These are phyloP conservation scores for Ambrosiella xylebori DNA, from an alignment of 2,329 filamentous ascomycete genomes.

Conservation along the genomic window DNA sequence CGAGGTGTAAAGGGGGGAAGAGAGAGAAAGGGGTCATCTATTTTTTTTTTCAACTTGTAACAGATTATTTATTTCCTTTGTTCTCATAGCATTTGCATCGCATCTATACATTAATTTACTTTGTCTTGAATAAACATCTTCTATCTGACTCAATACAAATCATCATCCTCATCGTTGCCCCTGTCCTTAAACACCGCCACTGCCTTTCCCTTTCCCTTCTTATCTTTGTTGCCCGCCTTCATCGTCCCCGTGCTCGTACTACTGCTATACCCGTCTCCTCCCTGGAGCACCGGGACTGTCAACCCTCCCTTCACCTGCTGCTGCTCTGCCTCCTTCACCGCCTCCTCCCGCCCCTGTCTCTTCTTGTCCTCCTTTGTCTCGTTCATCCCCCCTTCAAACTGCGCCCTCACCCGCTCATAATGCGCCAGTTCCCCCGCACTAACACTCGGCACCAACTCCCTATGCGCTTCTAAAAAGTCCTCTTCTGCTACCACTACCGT, in stretches of 20 bases:
- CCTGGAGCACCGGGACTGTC: background rate
- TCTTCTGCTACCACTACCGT: constrained; percentile 76
- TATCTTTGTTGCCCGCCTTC: constrained; percentile 15
- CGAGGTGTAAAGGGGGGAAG: background rate
- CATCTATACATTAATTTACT: background rate
- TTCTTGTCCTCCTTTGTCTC: constrained; percentile 24
- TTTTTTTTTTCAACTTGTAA: background rate
- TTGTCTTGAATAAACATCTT: background rate
- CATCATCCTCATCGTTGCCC: constrained; percentile 39
- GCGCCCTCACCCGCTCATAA: constrained; percentile 66
- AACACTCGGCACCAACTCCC: constrained; percentile 82
- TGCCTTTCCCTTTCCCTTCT: constrained; percentile 3
- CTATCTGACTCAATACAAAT: constrained; percentile 28
- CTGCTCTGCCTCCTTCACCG: constrained; percentile 13
- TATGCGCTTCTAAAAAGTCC: constrained; percentile 70
- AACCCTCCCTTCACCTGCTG: background rate
- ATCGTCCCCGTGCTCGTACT: constrained; percentile 8
- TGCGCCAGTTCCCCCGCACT: constrained; percentile 82
- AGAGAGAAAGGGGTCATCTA: background rate
- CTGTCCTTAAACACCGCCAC: constrained; percentile 31
- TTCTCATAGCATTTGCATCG: constrained; percentile 2
- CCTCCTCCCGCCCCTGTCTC: constrained; percentile 20
- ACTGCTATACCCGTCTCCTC: constrained; percentile 6
- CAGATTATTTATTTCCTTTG: background rate
- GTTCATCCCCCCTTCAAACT: constrained; percentile 51